Evolutionary conservation across 352 stramenopile genomes (phyloP).

Genomic region (Lagenidium giganteum): DNA sequence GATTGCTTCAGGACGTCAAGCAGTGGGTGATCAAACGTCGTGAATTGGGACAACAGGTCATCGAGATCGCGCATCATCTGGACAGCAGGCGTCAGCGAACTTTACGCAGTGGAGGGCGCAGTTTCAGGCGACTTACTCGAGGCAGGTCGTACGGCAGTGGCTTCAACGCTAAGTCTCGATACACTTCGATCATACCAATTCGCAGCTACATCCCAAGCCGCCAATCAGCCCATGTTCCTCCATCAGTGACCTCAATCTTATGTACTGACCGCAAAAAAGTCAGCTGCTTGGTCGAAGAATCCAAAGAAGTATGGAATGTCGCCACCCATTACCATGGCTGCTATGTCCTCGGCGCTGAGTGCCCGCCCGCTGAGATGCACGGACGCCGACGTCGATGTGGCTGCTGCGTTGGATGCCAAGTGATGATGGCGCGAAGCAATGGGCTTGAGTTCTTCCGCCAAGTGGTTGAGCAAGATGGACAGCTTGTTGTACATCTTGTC

Average conservation of each 20-base stretch:
- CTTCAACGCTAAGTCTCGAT: constrained; percentile 49
- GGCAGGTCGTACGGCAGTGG: constrained; percentile 46
- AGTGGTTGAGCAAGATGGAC: constrained; percentile 49
- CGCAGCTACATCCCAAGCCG: constrained; percentile 40
- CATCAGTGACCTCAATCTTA: background rate
- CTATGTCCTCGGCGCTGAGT: too few relatives aligned
- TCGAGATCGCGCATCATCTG: constrained; percentile 42
- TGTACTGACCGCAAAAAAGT: constrained; percentile 69
- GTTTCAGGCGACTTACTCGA: constrained; percentile 20
- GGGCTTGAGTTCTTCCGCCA: constrained; percentile 48
- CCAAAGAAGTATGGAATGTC: constrained; percentile 73
- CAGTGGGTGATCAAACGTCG: constrained; percentile 65
- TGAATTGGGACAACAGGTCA: constrained; percentile 38
- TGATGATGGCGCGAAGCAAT: constrained; percentile 19
- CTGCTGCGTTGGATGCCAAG: constrained; percentile 14
- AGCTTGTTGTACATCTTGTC: constrained; percentile 60
- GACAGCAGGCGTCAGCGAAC: too few relatives aligned
- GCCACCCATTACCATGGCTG: too few relatives aligned
- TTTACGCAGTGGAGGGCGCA: background rate
- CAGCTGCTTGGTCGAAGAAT: constrained; percentile 60
- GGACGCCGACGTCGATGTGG: constrained; percentile 23
- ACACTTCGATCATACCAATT: constrained; percentile 65
- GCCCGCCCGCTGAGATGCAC: constrained; percentile 6
- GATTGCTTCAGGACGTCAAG: constrained; percentile 66
- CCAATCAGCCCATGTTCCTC: background rate